Conservation (phyloP, 345 rosid genomes). For the Dovyalis caffra region DNA sequence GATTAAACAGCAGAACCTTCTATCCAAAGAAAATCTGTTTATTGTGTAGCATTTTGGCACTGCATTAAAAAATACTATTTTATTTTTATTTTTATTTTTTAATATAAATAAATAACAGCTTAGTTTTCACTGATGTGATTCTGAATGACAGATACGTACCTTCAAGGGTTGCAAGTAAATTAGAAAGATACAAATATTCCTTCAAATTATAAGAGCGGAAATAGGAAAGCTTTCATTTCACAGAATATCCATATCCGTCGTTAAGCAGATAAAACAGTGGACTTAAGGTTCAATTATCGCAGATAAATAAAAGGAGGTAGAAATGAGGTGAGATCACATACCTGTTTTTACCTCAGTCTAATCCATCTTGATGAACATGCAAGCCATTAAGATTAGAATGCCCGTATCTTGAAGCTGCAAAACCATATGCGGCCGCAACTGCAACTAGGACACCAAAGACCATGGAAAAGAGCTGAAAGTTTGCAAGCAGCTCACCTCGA, state of each 20-base stretch:
- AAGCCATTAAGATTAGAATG: constrained; percentile 27
- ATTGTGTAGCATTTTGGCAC: too few relatives aligned
- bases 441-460: constrained; percentile 60
- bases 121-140: too few relatives aligned
- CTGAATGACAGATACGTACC: too few relatives aligned
- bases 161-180: too few relatives aligned
- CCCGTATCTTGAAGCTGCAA: constrained; percentile 60
- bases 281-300: neutral
- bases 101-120: too few relatives aligned
- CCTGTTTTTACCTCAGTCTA: constrained; percentile 16
- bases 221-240: neutral
- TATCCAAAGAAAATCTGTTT: too few relatives aligned
- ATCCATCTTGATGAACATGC: constrained; percentile 22
- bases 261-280: neutral
- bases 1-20: too few relatives aligned
- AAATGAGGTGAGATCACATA: neutral
- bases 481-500: constrained; percentile 83
- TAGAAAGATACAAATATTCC: too few relatives aligned
- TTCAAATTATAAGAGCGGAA: too few relatives aligned
- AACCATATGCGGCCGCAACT: constrained; percentile 55
- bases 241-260: neutral
- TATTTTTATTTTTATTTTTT: too few relatives aligned
- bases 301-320: neutral
- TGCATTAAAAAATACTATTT: too few relatives aligned
- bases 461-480: constrained; percentile 71